Evolutionary conservation across 1,139 yeast species (phyloP).

Genomic region (Lodderomyces jiufengensis): DNA sequence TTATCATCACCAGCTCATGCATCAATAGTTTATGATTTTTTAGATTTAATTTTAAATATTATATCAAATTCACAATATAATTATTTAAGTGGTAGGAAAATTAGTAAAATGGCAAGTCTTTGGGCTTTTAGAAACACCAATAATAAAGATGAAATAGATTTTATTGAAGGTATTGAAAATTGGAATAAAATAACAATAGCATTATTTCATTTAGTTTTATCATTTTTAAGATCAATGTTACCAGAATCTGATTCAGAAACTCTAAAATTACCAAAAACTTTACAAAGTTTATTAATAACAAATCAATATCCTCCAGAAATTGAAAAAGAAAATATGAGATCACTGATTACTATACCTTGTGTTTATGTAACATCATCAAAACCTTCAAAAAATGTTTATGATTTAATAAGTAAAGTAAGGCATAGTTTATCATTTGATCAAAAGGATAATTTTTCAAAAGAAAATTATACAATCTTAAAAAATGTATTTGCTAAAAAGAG

Average conservation of each 20-base stretch:
- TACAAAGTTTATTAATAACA: conserved; percentile 59
- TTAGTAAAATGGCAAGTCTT: conserved; percentile 76
- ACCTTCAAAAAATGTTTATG: conserved; percentile 49
- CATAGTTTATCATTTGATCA: conserved; percentile 68
- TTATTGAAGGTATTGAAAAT: conserved; percentile 67
- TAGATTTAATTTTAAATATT: conserved; percentile 74
- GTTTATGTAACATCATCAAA: conserved; percentile 64
- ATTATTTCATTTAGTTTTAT: conserved; percentile 70
- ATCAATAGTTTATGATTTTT: conserved; percentile 80
- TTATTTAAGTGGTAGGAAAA: conserved; percentile 73
- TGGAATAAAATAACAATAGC: conserved; percentile 89
- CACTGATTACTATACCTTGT: conserved; percentile 48
- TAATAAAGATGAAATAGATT: conserved; percentile 36
- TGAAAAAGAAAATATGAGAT: conserved; percentile 27
- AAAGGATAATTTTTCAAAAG: conserved; percentile 69
- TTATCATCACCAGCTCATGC: conserved; percentile 84
- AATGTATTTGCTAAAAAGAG: conserved; percentile 62
- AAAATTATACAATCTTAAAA: conserved; percentile 73
- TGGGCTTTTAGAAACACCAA: conserved; percentile 68
- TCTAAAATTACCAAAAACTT: conserved; percentile 57
- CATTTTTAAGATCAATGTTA: conserved; percentile 77
- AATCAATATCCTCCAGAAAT: conserved; percentile 59
- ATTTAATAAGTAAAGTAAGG: conserved; percentile 51
- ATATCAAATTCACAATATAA: conserved; percentile 81
- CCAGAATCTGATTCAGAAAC: conserved; percentile 60